Evolutionary conservation across 2,329 filamentous ascomycete genomes (phyloP).

Genomic region (Paraconiothyrium brasiliense): DNA sequence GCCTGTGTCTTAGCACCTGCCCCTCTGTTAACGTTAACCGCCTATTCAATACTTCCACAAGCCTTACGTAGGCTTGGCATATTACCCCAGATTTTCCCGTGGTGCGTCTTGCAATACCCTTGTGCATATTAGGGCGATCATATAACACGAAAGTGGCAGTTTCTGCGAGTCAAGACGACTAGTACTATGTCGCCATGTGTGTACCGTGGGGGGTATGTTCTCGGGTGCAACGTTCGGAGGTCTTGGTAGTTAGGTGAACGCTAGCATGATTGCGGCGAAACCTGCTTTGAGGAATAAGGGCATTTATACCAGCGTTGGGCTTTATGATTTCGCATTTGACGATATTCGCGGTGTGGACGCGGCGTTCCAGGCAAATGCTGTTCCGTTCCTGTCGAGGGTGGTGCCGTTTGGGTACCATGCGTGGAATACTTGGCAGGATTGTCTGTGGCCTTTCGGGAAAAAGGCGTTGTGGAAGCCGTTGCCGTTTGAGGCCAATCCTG

Average conservation of each 20-base stretch:
- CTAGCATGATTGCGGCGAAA: neutral
- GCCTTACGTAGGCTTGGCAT: neutral
- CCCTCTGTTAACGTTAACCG: neutral
- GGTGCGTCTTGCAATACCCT: neutral
- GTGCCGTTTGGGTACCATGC: conserved; percentile 9
- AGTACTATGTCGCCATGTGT: neutral
- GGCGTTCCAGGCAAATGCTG: neutral
- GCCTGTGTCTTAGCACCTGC: neutral
- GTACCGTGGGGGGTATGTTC: neutral
- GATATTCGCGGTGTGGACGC: neutral
- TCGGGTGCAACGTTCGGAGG: neutral
- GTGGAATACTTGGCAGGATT: conserved; percentile 4
- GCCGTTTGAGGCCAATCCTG: neutral
- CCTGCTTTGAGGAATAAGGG: neutral
- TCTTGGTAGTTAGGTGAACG: neutral
- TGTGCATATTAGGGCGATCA: neutral
- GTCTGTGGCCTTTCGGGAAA: conserved; percentile 1
- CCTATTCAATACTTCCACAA: neutral
- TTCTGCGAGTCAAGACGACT: neutral
- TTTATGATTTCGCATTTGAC: conserved; percentile 1
- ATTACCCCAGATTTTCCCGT: neutral
- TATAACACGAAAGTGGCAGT: neutral
- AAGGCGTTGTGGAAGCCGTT: neutral
- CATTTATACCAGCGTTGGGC: neutral
- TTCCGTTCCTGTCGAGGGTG: neutral